These are phyloP conservation scores for Candida methanosorbosa DNA, from an alignment of 805 yeast genomes.

Conservation along the genomic window DNA sequence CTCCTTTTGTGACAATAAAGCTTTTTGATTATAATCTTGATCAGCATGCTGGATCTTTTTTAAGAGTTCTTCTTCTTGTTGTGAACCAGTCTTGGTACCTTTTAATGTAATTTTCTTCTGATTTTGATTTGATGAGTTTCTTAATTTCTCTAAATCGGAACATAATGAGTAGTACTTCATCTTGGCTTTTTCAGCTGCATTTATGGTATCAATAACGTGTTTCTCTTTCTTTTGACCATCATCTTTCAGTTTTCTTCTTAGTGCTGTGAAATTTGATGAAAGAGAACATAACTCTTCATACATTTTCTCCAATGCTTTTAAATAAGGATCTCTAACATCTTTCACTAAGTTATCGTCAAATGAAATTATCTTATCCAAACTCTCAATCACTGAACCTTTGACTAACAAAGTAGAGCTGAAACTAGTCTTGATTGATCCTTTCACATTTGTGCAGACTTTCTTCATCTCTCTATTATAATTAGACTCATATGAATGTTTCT, in stretches of 20 bases:
- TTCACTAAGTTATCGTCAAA: conserved; percentile 66
- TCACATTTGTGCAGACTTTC: conserved; percentile 50
- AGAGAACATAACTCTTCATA: conserved; percentile 74
- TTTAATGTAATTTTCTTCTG: conserved; percentile 78
- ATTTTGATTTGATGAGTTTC: conserved; percentile 67
- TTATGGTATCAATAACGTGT: conserved; percentile 75
- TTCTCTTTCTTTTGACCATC: conserved; percentile 76
- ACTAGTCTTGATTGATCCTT: conserved; percentile 24
- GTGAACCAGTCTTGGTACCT: conserved; percentile 70
- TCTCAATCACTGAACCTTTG: conserved; percentile 45
- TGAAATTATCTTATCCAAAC: conserved; percentile 60
- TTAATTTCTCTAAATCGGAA: conserved; percentile 77
- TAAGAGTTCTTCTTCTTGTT: conserved; percentile 83
- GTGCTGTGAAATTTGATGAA: conserved; percentile 56
- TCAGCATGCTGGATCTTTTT: conserved; percentile 80
- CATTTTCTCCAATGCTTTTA: conserved; percentile 75
- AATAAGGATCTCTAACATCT: conserved; percentile 66
- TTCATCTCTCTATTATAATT: conserved; percentile 69
- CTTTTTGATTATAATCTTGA: conserved; percentile 74
- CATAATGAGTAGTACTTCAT: conserved; percentile 68
- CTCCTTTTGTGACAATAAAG: conserved; percentile 59
- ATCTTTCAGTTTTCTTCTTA: conserved; percentile 74
- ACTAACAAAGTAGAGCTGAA: conserved; percentile 38
- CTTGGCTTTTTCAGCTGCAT: conserved; percentile 83
- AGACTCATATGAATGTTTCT: conserved; percentile 69